Percentiles rank a stretch among this genome's conserved stretches.
Conservation (phyloP, 257 asterid genomes). For the Mitragyna speciosa region DNA sequence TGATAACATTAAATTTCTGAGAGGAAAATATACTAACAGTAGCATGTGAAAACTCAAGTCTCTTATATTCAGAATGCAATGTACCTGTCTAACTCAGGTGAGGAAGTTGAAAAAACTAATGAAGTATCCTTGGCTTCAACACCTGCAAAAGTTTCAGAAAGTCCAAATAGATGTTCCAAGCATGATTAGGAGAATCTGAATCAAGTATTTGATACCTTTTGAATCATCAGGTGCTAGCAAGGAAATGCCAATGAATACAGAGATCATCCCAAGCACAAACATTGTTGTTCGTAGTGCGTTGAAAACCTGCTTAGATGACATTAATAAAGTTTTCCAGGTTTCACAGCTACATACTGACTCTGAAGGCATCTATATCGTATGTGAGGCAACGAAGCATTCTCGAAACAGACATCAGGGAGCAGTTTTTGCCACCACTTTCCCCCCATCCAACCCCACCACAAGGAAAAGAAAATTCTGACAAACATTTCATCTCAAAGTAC, state of each 20-base stretch:
- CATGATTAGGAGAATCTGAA: constrained; percentile 1
- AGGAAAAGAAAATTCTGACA: neutral
- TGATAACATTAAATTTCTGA: neutral
- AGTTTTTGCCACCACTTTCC: neutral
- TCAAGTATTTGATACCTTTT: constrained; percentile 53
- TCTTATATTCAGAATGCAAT: neutral
- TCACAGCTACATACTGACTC: neutral
- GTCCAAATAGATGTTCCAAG: neutral
- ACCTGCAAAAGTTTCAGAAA: constrained; percentile 43
- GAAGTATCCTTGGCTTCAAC: constrained; percentile 65
- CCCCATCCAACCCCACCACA: neutral
- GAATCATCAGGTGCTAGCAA: constrained; percentile 95
- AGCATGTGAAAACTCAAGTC: neutral
- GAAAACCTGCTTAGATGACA: constrained; percentile 62
- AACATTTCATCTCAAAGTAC: neutral
- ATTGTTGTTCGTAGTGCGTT: constrained; percentile 84
- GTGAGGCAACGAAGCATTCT: neutral
- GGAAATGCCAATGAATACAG: constrained; percentile 93
- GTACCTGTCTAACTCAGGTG: constrained; percentile 73
- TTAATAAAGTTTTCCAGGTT: constrained; percentile 2
- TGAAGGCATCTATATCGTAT: neutral
- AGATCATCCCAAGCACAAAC: constrained; percentile 86
- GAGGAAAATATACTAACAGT: neutral
- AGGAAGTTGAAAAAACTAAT: constrained; percentile 48
- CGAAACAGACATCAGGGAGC: neutral